These are phyloP conservation scores for Acorus gramineus DNA, from an alignment of 106 monocot species.

Conservation along the genomic window DNA sequence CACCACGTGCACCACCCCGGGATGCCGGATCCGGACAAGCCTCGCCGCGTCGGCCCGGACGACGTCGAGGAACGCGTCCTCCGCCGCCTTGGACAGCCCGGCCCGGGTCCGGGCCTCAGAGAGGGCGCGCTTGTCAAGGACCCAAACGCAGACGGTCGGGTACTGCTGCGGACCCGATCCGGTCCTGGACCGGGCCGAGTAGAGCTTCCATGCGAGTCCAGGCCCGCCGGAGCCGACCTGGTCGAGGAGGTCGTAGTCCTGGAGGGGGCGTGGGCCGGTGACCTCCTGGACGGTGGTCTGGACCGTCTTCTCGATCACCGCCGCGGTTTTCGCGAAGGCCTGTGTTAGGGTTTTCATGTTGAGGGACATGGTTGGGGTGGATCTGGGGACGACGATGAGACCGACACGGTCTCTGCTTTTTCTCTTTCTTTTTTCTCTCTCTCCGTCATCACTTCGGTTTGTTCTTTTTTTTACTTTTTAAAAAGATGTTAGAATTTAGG, in stretches of 20 bases:
- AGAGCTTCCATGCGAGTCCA: constrained; percentile 74
- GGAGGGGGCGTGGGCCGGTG: constrained; percentile 93
- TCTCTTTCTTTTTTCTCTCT: no score
- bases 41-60: constrained; percentile 66
- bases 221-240: constrained; percentile 91
- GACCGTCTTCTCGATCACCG: constrained; percentile 96
- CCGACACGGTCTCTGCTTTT: no score
- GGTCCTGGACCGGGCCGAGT: constrained; percentile 62
- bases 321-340: constrained; percentile 90
- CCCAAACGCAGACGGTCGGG: constrained; percentile 84
- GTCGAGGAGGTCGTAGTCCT: constrained; percentile 89
- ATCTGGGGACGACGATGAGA: no score
- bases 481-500: no score
- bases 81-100: constrained; percentile 73
- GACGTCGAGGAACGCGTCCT: constrained; percentile 77
- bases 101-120: constrained; percentile 62
- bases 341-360: constrained; percentile 92
- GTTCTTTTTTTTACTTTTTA: no score
- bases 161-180: constrained; percentile 78
- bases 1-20: constrained; percentile 93
- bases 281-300: constrained; percentile 90
- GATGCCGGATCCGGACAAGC: constrained; percentile 73
- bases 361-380: constrained; percentile 34
- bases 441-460: no score
- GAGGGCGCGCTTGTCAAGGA: constrained; percentile 78